Evolutionary conservation across 805 yeast species (phyloP), one percentile per base, ranked within the genome.

Genomic region (Saccharomycopsis malanga): DNA sequence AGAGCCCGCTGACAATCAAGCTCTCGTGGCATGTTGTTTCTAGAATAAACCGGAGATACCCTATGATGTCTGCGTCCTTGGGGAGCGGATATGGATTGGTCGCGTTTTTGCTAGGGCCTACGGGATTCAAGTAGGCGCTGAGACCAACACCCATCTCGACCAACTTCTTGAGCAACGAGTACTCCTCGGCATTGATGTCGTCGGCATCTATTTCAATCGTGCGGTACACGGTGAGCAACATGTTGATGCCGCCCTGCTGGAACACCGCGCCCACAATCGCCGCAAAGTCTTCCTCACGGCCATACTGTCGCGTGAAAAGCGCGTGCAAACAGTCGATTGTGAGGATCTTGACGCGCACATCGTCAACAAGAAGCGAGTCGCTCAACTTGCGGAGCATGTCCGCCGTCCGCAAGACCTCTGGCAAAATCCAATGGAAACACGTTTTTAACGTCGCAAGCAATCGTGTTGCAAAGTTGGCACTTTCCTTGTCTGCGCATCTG

Each of bases 251-350:
- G 46, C 78, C 81, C 2, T 79, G 66, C 36, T 76, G 70, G 66
- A 86, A 89, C 3, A 89, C 83, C 10, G 82, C 72, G 9, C 94
- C 94, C 36, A 91, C 80, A 41, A 91, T 77, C 45, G 78, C 77
- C 42, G 78, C 77, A 61, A 88, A 83, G 63, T 93, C 96, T 1
- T 70, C 76, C 9, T 74, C 73, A 40, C 71, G 67, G 29, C 73
- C 67, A 63, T 86, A 88, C 12, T 76, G 73, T 58, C 98, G 76
- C 1, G 96, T 87, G 65, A 89, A 83, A 18, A 93, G 68, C 34
- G 85, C 83, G 62, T 93, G 96, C 53, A 93, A 72, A 58, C 96
- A 87, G 61, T 93, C 98, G 39, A 89, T 79, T 0, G 96, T 88
- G 52, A 89, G 72, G 0, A 87, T 82, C 60, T 87, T 82, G 42